These are phyloP conservation scores for Dictyostelium brefeldianum DNA, from an alignment of 78 protist genomes.

Conservation along the genomic window DNA sequence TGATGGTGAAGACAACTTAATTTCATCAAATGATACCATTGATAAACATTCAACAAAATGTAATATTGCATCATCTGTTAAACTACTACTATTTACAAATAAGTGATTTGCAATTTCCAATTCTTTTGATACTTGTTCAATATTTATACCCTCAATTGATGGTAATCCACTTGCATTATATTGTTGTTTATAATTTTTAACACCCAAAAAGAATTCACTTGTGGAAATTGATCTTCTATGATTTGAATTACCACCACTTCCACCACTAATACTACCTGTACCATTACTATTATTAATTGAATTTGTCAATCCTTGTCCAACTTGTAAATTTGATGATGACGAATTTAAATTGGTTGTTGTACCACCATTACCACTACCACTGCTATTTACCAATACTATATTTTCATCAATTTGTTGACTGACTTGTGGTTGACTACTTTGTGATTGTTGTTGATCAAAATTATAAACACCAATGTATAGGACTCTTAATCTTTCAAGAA, in stretches of 20 bases:
- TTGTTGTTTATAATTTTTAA: not conserved
- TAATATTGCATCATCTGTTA: conserved; percentile 87
- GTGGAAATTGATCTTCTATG: conserved; percentile 15
- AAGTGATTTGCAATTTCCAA: conserved; percentile 63
- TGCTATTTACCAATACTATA: not conserved
- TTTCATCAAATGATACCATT: conserved; percentile 91
- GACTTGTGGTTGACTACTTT: not conserved
- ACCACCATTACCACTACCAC: not conserved
- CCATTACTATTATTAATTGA: not conserved
- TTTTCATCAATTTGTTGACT: conserved; percentile 14
- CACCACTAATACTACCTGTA: not conserved
- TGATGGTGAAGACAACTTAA: conserved; percentile 85
- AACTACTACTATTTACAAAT: conserved; percentile 41
- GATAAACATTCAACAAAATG: conserved; percentile 92
- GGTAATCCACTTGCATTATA: not conserved
- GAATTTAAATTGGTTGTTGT: conserved; percentile 8
- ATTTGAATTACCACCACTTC: not conserved
- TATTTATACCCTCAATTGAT: conserved; percentile 64
- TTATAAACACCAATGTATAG: conserved; percentile 72
- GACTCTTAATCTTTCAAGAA: conserved; percentile 89
- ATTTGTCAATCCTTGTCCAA: no score
- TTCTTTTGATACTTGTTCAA: conserved; percentile 61
- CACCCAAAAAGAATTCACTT: conserved; percentile 39
- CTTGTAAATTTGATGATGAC: not conserved
- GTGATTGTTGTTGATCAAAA: not conserved